These are phyloP conservation scores for Pichia cactophila DNA, from an alignment of 1,139 yeast genomes.

Conservation along the genomic window DNA sequence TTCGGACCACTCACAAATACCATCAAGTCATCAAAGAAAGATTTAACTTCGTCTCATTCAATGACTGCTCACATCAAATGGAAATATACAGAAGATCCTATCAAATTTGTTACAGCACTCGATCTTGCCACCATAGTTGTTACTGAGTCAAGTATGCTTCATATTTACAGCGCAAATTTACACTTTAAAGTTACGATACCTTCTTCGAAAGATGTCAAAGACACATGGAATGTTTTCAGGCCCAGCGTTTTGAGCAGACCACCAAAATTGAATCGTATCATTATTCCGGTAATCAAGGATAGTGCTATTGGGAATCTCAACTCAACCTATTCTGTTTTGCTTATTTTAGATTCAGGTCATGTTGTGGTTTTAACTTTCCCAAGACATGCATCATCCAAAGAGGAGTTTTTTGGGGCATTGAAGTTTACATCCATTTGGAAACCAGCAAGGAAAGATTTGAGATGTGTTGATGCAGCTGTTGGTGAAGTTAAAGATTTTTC, in stretches of 20 bases:
- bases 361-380: slow-evolving; percentile 11
- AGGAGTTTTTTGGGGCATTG: slow-evolving; percentile 4
- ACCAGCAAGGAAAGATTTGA: slow-evolving; percentile 15
- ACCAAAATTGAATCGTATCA: slow-evolving; percentile 8
- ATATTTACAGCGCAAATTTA: slow-evolving; percentile 52
- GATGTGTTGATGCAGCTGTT: slow-evolving; percentile 12
- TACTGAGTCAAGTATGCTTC: slow-evolving; percentile 51
- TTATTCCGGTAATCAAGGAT: slow-evolving; percentile 4
- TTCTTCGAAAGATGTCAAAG: slow-evolving; percentile 27
- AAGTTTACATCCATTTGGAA: slow-evolving; percentile 14
- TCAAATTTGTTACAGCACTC: slow-evolving; percentile 56
- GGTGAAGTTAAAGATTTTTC: slow-evolving; percentile 1
- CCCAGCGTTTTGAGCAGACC: slow-evolving; percentile 31
- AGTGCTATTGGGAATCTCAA: slow-evolving; percentile 4
- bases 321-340: slow-evolving; percentile 8
- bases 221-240: slow-evolving; percentile 45
- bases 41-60: background rate
- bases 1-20: slow-evolving; percentile 48
- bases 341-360: slow-evolving; percentile 13
- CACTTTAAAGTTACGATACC: slow-evolving; percentile 45
- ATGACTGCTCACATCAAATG: slow-evolving; percentile 31
- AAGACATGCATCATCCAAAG: slow-evolving; percentile 10
- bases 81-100: slow-evolving; percentile 33
- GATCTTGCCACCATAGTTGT: slow-evolving; percentile 67
- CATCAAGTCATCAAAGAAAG: background rate